Evolutionary conservation across 768 basidiomycete species (phyloP).

Genomic region (Tephrocybe rancida): DNA sequence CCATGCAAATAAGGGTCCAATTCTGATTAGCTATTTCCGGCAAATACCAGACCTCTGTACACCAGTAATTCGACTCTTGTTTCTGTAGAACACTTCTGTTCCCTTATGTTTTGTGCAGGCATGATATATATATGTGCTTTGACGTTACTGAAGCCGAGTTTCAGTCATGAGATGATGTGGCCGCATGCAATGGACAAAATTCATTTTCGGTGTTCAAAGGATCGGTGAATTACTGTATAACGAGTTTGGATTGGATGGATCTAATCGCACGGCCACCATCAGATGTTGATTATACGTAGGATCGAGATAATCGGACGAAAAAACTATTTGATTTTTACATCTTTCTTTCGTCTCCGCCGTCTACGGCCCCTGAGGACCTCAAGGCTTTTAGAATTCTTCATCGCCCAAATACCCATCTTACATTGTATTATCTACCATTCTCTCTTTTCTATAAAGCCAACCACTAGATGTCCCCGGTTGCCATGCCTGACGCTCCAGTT

Average conservation of each 20-base stretch:
- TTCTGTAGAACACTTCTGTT: no score
- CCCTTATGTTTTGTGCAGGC: no score
- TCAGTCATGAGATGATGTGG: no score
- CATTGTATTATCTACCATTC: slow-evolving; percentile 7
- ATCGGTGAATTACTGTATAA: no score
- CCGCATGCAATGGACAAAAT: no score
- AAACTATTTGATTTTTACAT: slow-evolving; percentile 12
- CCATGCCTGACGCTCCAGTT: slow-evolving; percentile 44
- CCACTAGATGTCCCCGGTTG: slow-evolving; percentile 53
- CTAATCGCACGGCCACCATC: slow-evolving; percentile 13
- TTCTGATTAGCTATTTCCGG: no score
- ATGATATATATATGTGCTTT: no score
- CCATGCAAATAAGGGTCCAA: no score
- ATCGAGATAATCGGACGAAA: slow-evolving; percentile 6
- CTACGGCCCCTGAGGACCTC: slow-evolving; percentile 2
- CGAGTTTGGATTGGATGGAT: neutral
- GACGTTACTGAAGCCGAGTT: no score
- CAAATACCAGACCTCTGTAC: no score
- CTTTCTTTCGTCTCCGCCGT: slow-evolving; percentile 4
- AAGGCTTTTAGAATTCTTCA: neutral
- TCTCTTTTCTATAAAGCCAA: slow-evolving; percentile 18
- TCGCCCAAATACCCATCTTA: slow-evolving; percentile 11
- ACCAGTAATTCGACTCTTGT: no score
- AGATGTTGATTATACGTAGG: slow-evolving; percentile 4
- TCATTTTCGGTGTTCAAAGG: no score